Conservation (phyloP, 768 basidiomycete genomes). For the Lentinula aciculospora region DNA sequence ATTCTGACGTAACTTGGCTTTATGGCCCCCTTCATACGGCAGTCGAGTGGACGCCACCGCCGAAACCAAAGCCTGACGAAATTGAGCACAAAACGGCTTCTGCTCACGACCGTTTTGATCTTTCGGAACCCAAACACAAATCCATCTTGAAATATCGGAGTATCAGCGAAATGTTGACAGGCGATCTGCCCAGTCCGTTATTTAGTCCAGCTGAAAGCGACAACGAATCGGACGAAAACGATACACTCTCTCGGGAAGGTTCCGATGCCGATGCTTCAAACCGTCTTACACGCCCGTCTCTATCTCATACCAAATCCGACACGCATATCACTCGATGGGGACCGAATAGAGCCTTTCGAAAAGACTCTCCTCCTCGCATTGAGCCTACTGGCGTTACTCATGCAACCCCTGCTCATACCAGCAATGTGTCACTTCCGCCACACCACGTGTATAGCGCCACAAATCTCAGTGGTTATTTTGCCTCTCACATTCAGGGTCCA, state of each 20-base stretch:
- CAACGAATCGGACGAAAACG: constrained; percentile 36
- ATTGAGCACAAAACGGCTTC: constrained; percentile 31
- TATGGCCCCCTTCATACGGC: constrained; percentile 96
- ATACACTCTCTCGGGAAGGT: constrained; percentile 7
- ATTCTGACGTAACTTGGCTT: constrained; percentile 98
- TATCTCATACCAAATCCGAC: constrained; percentile 85
- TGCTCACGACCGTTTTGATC: constrained; percentile 48
- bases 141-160: constrained; percentile 96
- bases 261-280: constrained; percentile 5
- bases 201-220: constrained; percentile 54
- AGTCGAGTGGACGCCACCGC: constrained; percentile 74
- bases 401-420: constrained; percentile 1
- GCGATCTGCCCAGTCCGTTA: constrained; percentile 49
- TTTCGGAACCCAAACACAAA: constrained; percentile 47
- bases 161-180: constrained; percentile 82
- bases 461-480: constrained; percentile 1
- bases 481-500: constrained; percentile 1
- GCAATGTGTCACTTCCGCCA: background rate
- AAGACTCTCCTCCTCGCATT: constrained; percentile 68
- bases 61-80: constrained; percentile 42
- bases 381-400: constrained; percentile 26
- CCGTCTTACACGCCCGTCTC: constrained; percentile 41
- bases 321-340: constrained; percentile 66
- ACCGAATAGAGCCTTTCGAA: constrained; percentile 36
- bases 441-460: constrained; percentile 9